Conservation (phyloP, 2,329 filamentous ascomycete genomes). For the Bimuria novae-zelandiae region DNA sequence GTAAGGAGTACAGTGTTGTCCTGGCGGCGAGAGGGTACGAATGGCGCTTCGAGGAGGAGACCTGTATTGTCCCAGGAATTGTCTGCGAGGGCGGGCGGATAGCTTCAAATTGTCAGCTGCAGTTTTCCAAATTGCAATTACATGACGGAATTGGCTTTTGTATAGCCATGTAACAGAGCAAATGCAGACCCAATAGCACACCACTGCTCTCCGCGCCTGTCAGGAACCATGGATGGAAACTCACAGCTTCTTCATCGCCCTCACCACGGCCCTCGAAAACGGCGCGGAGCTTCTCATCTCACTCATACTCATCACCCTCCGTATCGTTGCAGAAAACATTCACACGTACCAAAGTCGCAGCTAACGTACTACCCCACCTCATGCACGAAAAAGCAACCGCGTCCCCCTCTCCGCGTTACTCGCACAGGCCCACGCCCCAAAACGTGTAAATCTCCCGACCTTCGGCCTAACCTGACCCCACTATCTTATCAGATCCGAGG, state of each 20-base stretch:
- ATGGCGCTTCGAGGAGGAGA: conserved; percentile 71
- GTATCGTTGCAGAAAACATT: conserved; percentile 43
- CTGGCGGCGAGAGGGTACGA: conserved; percentile 59
- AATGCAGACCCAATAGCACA: not conserved
- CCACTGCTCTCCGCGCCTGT: not conserved
- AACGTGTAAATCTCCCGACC: conserved; percentile 11
- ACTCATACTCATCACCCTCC: conserved; percentile 49
- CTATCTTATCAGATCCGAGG: conserved; percentile 44
- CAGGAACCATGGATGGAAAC: conserved; percentile 35
- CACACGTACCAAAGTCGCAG: conserved; percentile 10
- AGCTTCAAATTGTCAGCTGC: conserved; percentile 58
- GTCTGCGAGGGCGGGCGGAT: conserved; percentile 87
- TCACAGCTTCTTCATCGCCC: conserved; percentile 78
- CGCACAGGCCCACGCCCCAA: conserved; percentile 23
- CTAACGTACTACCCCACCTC: not conserved
- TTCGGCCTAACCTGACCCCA: not conserved
- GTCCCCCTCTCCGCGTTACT: not conserved
- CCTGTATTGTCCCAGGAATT: conserved; percentile 97
- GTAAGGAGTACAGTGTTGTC: conserved; percentile 76
- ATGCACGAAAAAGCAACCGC: not conserved
- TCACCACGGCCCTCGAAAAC: conserved; percentile 71
- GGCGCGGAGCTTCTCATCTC: conserved; percentile 55
- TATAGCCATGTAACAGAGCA: too few relatives aligned
- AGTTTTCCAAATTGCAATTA: not conserved
- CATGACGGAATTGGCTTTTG: too few relatives aligned